Evolutionary conservation across 2,329 filamentous ascomycete species (phyloP).

Genomic region (Elsinoe fawcettii): DNA sequence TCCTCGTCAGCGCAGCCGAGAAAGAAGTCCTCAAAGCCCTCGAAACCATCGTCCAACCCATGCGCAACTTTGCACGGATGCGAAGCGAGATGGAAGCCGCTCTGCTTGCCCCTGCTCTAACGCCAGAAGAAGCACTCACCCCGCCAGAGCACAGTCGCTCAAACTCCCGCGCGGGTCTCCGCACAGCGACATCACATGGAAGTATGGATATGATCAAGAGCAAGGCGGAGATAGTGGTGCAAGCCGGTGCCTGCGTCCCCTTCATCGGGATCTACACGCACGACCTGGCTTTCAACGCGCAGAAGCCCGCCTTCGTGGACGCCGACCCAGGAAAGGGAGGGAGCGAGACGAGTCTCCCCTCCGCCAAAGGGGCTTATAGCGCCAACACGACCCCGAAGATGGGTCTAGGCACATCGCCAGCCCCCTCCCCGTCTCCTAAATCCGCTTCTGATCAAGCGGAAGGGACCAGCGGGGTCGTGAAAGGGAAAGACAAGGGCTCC

Average conservation of each 20-base stretch:
- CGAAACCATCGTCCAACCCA: slow-evolving; percentile 65
- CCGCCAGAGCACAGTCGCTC: slow-evolving; percentile 17
- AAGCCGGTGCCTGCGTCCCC: slow-evolving; percentile 48
- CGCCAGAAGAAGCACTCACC: not conserved
- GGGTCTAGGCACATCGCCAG: not conserved
- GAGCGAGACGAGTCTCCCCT: not conserved
- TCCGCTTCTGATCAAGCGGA: not conserved
- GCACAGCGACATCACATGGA: not conserved
- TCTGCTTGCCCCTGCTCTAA: slow-evolving; percentile 19
- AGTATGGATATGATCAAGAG: not conserved
- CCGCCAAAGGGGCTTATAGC: slow-evolving; percentile 10
- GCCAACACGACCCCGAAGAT: slow-evolving; percentile 5
- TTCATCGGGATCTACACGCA: slow-evolving; percentile 78
- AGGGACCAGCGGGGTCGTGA: not conserved
- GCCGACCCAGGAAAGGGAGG: not conserved
- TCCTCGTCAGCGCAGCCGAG: slow-evolving; percentile 58
- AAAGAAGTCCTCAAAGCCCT: slow-evolving; percentile 59
- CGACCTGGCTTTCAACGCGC: slow-evolving; percentile 72
- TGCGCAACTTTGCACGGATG: slow-evolving; percentile 68
- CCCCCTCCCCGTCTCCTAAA: not conserved
- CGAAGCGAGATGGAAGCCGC: slow-evolving; percentile 70
- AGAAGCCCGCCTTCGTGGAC: slow-evolving; percentile 68
- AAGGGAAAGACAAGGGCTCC: not conserved
- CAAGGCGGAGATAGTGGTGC: slow-evolving; percentile 44
- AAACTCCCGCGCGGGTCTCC: not conserved